These are phyloP conservation scores for Russula emetica DNA, from an alignment of 768 basidiomycete genomes.

Conservation along the genomic window DNA sequence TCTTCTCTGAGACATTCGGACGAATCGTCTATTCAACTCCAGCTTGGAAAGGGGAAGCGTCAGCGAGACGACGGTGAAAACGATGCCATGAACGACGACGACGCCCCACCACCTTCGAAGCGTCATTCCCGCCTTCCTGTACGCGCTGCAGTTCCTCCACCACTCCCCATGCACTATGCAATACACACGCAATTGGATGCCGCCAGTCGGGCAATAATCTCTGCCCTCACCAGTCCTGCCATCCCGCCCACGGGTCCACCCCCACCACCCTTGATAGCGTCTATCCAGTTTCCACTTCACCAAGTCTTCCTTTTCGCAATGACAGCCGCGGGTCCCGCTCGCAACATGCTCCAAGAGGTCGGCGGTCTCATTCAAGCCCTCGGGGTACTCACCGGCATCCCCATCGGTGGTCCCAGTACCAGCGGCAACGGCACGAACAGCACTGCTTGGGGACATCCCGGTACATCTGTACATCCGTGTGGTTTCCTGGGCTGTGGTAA, in stretches of 20 bases:
- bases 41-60: conserved; percentile 60
- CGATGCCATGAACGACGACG: conserved; percentile 35
- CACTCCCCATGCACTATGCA: conserved; percentile 34
- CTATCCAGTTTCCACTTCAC: conserved; percentile 67
- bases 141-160: conserved; percentile 20
- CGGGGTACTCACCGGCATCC: conserved; percentile 73
- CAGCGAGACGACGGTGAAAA: conserved; percentile 50
- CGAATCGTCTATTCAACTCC: conserved; percentile 55
- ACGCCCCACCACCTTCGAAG: conserved; percentile 23
- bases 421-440: neutral
- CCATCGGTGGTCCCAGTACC: conserved; percentile 44
- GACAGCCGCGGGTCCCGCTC: conserved; percentile 48
- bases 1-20: conserved; percentile 60
- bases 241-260: conserved; percentile 36
- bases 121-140: conserved; percentile 29
- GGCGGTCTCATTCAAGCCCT: conserved; percentile 79
- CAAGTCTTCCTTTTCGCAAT: conserved; percentile 76
- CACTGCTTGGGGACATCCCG: conserved; percentile 36
- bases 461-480: conserved; percentile 78
- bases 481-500: conserved; percentile 60
- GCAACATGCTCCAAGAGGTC: conserved; percentile 66
- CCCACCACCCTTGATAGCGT: conserved; percentile 55
- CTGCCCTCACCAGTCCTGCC: conserved; percentile 38
- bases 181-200: conserved; percentile 55
- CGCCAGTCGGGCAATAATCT: conserved; percentile 54